These are phyloP conservation scores for Xanthoconium purpureum DNA, from an alignment of 768 basidiomycete species.

Conservation along the genomic window DNA sequence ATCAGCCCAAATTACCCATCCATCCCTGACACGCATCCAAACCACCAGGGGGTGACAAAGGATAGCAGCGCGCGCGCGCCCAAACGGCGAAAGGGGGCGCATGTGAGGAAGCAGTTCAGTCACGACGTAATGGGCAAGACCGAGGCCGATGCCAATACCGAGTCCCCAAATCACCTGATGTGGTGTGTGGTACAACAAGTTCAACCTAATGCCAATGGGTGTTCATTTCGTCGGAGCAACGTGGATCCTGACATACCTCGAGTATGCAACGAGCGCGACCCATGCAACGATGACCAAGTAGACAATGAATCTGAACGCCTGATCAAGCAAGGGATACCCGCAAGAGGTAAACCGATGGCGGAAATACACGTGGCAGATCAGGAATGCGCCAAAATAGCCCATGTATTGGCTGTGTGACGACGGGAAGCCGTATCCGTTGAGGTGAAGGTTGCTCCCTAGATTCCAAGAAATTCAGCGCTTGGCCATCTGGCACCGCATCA, in stretches of 20 bases:
- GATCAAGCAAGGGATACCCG: conserved; percentile 50
- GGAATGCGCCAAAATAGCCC: conserved; percentile 80
- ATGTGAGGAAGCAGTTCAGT: conserved; percentile 58
- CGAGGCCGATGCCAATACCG: conserved; percentile 57
- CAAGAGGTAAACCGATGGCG: conserved; percentile 62
- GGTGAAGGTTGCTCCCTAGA: conserved; percentile 9
- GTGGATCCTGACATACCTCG: conserved; percentile 47
- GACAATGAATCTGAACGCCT: conserved; percentile 43
- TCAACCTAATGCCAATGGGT: conserved; percentile 41
- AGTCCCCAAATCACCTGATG: conserved; percentile 75
- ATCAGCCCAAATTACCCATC: conserved; percentile 79
- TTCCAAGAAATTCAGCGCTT: not conserved
- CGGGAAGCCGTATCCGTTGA: conserved; percentile 79
- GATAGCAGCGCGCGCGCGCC: conserved; percentile 45
- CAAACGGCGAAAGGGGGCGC: conserved; percentile 53
- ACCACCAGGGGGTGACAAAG: conserved; percentile 53
- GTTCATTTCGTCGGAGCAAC: too few relatives aligned
- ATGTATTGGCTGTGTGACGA: conserved; percentile 90
- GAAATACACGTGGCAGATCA: conserved; percentile 69
- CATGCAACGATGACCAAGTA: conserved; percentile 52
- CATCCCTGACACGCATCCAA: conserved; percentile 75
- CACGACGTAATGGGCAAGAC: conserved; percentile 50
- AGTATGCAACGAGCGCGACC: conserved; percentile 72
- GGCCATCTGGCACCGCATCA: not conserved
- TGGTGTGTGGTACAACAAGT: conserved; percentile 70